Evolutionary conservation across 371 early-diverging fungal species (phyloP).

Genomic region (Mucor lusitanicus): DNA sequence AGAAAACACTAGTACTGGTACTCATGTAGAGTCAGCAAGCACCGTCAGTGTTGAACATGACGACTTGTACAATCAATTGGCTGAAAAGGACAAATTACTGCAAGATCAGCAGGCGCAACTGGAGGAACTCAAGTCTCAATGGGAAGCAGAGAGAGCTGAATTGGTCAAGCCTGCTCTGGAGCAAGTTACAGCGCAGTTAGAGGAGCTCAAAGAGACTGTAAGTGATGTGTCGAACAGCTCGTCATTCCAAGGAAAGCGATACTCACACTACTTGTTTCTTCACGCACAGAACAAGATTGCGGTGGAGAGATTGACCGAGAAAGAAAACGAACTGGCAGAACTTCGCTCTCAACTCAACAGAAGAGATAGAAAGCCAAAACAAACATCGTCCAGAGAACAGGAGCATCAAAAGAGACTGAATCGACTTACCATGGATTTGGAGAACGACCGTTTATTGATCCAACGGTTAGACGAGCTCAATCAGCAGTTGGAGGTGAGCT

Average conservation of each 20-base stretch:
- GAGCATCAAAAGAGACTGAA: conserved; percentile 41
- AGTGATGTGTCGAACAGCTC: conserved; percentile 1
- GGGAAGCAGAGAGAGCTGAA: conserved; percentile 39
- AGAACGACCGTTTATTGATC: conserved; percentile 42
- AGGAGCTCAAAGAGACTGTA: conserved; percentile 42
- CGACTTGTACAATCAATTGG: conserved; percentile 17
- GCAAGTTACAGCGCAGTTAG: conserved; percentile 40
- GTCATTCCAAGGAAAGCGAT: background rate
- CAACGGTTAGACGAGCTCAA: conserved; percentile 49
- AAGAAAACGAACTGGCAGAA: conserved; percentile 42
- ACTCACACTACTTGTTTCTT: background rate
- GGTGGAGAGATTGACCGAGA: conserved; percentile 37
- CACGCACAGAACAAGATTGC: conserved; percentile 41
- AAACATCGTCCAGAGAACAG: conserved; percentile 15
- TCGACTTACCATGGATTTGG: conserved; percentile 46
- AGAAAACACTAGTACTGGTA: background rate
- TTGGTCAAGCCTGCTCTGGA: conserved; percentile 41
- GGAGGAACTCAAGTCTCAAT: conserved; percentile 33
- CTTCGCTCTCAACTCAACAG: conserved; percentile 37
- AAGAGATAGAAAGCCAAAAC: conserved; percentile 33
- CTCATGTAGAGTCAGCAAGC: background rate
- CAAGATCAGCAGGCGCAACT: conserved; percentile 34
- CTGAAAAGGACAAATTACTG: conserved; percentile 38
- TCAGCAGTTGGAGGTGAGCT: conserved; percentile 42
- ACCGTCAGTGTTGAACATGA: background rate